These are phyloP conservation scores for Linum lewisii DNA, from an alignment of 345 rosid genomes.

Conservation along the genomic window DNA sequence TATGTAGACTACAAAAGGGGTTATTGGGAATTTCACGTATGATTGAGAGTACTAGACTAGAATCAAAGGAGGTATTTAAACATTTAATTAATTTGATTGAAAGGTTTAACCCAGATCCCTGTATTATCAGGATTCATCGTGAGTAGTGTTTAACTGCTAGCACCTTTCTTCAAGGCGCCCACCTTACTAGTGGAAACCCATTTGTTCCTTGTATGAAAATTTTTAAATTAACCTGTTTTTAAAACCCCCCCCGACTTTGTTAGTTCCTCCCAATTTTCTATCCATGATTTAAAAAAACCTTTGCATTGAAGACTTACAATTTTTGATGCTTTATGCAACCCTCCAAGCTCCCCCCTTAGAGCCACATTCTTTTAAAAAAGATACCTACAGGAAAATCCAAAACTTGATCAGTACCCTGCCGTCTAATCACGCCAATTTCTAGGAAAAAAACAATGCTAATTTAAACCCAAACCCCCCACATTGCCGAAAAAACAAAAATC, in stretches of 20 bases:
- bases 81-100: too few relatives aligned
- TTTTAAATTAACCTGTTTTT: conserved; percentile 77
- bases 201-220: conserved; percentile 76
- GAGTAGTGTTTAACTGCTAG: conserved; percentile 60
- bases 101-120: conserved; percentile 32
- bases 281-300: conserved; percentile 4
- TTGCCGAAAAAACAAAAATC: too few relatives aligned
- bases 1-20: too few relatives aligned
- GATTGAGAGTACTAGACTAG: too few relatives aligned
- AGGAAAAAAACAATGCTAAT: neutral
- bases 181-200: conserved; percentile 72
- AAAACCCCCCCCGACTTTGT: conserved; percentile 14
- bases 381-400: conserved; percentile 35
- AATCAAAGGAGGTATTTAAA: too few relatives aligned
- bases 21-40: too few relatives aligned
- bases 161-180: conserved; percentile 69
- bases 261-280: conserved; percentile 7
- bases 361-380: conserved; percentile 82
- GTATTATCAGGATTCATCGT: conserved; percentile 95
- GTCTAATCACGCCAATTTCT: neutral
- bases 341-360: conserved; percentile 68
- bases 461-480: neutral
- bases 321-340: conserved; percentile 63
- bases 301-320: conserved; percentile 45
- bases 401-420: neutral